Conservation (phyloP, 208 protist genomes). For the Strigomonas oncopelti region DNA sequence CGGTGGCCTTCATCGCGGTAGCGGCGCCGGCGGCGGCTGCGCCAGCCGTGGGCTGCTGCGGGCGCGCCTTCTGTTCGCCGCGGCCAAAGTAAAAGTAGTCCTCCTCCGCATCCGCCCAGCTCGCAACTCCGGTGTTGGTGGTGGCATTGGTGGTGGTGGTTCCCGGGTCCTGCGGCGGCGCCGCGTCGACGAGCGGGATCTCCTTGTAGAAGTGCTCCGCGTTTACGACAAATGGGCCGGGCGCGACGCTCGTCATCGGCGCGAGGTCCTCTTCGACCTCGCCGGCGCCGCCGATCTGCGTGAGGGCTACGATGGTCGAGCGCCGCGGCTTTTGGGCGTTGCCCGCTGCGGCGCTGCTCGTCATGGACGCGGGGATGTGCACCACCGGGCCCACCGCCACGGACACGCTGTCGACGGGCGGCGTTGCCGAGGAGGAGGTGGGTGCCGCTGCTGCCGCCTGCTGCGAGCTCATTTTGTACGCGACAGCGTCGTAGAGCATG, state of each 20-base stretch:
- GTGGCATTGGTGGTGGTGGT: neutral
- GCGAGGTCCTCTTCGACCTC: slow-evolving; percentile 10
- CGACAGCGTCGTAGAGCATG: no score
- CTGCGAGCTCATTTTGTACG: neutral
- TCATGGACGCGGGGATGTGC: neutral
- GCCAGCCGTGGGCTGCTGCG: neutral
- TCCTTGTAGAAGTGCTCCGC: slow-evolving; percentile 31
- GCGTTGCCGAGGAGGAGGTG: neutral
- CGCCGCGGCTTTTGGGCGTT: slow-evolving; percentile 6
- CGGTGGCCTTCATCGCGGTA: slow-evolving; percentile 9
- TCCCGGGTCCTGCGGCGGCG: neutral
- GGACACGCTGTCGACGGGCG: slow-evolving; percentile 2
- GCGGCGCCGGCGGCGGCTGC: slow-evolving; percentile 3
- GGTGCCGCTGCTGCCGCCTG: neutral
- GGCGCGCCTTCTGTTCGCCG: slow-evolving; percentile 4
- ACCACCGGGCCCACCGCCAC: slow-evolving; percentile 3
- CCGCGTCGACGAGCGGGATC: neutral
- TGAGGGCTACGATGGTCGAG: slow-evolving; percentile 30
- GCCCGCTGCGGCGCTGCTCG: neutral
- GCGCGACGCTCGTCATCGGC: slow-evolving; percentile 42
- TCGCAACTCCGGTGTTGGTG: neutral
- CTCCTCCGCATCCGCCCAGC: slow-evolving; percentile 55
- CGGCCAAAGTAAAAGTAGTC: slow-evolving; percentile 87
- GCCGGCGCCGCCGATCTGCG: slow-evolving; percentile 12
- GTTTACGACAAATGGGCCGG: slow-evolving; percentile 57